phyloP scores from a whole-genome alignment of 345 rosid species.

The Heritiera littoralis region DNA sequence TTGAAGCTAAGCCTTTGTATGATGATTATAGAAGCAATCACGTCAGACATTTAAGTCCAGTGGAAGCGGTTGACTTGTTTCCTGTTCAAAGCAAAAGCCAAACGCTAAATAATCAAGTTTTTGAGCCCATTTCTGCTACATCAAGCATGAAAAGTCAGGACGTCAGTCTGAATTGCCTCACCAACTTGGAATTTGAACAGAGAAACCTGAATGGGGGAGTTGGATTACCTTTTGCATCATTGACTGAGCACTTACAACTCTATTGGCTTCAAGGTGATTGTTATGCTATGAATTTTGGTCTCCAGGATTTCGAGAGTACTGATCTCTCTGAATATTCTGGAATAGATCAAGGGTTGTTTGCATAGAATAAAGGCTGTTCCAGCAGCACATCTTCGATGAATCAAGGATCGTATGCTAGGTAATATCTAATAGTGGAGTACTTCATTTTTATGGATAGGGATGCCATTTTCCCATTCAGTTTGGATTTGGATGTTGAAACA shows the following conservation, averaged over 20 bases:
- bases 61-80: slow-evolving; percentile 28
- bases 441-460: slow-evolving; percentile 32
- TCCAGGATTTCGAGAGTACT: slow-evolving; percentile 44
- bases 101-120: slow-evolving; percentile 30
- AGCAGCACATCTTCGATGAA: background rate
- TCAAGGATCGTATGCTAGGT: slow-evolving; percentile 19
- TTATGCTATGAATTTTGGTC: slow-evolving; percentile 47
- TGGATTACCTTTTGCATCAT: slow-evolving; percentile 32
- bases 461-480: slow-evolving; percentile 24
- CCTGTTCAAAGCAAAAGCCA: slow-evolving; percentile 35
- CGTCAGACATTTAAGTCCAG: slow-evolving; percentile 28
- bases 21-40: slow-evolving; percentile 36
- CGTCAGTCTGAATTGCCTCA: slow-evolving; percentile 36
- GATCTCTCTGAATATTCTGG: slow-evolving; percentile 52
- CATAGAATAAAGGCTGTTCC: slow-evolving; percentile 44
- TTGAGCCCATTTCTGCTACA: slow-evolving; percentile 37
- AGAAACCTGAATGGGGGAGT: slow-evolving; percentile 41
- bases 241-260: slow-evolving; percentile 49
- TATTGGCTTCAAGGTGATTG: slow-evolving; percentile 56
- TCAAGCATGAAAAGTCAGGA: slow-evolving; percentile 40
- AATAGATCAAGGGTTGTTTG: slow-evolving; percentile 66
- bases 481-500: slow-evolving; percentile 30
- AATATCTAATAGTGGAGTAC: slow-evolving; percentile 23
- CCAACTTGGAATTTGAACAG: slow-evolving; percentile 39
- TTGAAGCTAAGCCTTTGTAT: slow-evolving; percentile 40